A percentile compares a stretch with the other conserved stretches of the same genome.
These are phyloP conservation scores for Phellopilus nigrolimitatus DNA, from an alignment of 1,284 basidiomycete genomes.

Conservation along the genomic window DNA sequence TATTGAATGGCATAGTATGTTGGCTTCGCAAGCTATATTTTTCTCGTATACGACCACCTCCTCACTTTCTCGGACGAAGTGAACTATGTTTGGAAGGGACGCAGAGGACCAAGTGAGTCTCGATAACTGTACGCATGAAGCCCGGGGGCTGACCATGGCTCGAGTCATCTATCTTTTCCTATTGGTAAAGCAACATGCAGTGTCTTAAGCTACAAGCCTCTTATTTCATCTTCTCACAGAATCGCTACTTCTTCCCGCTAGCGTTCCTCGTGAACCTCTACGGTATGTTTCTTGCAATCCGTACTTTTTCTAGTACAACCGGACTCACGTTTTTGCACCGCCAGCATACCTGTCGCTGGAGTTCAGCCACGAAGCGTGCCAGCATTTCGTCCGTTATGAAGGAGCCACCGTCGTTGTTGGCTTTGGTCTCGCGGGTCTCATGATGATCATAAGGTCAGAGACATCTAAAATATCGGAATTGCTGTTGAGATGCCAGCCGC, in stretches of 20 bases:
- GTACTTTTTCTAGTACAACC: background rate
- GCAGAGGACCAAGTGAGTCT: conserved; percentile 11
- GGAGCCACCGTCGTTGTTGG: conserved; percentile 11
- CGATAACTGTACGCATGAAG: background rate
- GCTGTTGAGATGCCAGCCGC: background rate
- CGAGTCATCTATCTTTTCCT: conserved; percentile 17
- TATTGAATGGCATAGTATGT: conserved; percentile 10
- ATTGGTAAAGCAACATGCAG: conserved; percentile 1
- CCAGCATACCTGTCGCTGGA: conserved; percentile 13
- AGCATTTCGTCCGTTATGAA: conserved; percentile 15
- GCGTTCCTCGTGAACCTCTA: conserved; percentile 19
- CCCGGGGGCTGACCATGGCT: background rate
- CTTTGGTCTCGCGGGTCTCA: conserved; percentile 11
- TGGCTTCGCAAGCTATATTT: conserved; percentile 14
- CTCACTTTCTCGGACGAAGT: conserved; percentile 19
- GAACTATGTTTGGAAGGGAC: conserved; percentile 16
- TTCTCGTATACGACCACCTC: conserved; percentile 18
- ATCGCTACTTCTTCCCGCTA: conserved; percentile 18
- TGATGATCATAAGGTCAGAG: conserved; percentile 18
- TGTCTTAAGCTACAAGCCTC: background rate
- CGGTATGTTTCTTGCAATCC: background rate
- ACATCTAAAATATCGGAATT: background rate
- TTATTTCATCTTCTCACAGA: conserved; percentile 4
- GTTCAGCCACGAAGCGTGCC: conserved; percentile 4
- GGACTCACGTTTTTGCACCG: background rate